Conservation (phyloP, 139 green algal species). For the Limnomonas spitsbergensis region DNA sequence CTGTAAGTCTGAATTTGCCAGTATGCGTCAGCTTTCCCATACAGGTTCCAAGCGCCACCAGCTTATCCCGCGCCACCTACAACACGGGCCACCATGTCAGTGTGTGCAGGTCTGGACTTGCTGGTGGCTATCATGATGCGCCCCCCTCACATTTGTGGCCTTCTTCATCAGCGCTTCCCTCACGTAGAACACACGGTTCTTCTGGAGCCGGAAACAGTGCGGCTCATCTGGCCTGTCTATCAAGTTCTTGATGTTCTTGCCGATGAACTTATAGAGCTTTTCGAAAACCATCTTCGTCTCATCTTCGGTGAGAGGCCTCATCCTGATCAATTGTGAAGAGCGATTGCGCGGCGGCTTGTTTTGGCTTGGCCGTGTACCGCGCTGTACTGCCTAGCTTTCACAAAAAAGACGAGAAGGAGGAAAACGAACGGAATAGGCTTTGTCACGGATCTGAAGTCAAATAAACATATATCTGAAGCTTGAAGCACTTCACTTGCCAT, state of each 20-base stretch:
- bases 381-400: not conserved
- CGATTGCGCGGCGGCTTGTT: not conserved
- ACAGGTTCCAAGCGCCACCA: slow-evolving; percentile 84
- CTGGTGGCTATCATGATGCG: too few species aligned
- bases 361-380: slow-evolving; percentile 18
- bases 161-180: slow-evolving; percentile 85
- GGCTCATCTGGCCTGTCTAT: slow-evolving; percentile 79
- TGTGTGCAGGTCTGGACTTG: too few species aligned
- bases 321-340: slow-evolving; percentile 17
- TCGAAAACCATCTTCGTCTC: slow-evolving; percentile 96
- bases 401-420: too few species aligned
- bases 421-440: too few species aligned
- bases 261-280: slow-evolving; percentile 98
- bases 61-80: slow-evolving; percentile 85
- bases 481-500: too few species aligned
- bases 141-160: slow-evolving; percentile 83
- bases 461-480: too few species aligned
- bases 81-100: not conserved
- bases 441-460: too few species aligned
- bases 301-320: slow-evolving; percentile 67
- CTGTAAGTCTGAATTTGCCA: slow-evolving; percentile 90
- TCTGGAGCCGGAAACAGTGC: slow-evolving; percentile 89
- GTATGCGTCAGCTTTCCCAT: slow-evolving; percentile 96
- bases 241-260: slow-evolving; percentile 92
- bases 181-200: slow-evolving; percentile 95